These are phyloP conservation scores for Solanum hybrid DNA, from an alignment of 305 asterid species.

Conservation along the genomic window DNA sequence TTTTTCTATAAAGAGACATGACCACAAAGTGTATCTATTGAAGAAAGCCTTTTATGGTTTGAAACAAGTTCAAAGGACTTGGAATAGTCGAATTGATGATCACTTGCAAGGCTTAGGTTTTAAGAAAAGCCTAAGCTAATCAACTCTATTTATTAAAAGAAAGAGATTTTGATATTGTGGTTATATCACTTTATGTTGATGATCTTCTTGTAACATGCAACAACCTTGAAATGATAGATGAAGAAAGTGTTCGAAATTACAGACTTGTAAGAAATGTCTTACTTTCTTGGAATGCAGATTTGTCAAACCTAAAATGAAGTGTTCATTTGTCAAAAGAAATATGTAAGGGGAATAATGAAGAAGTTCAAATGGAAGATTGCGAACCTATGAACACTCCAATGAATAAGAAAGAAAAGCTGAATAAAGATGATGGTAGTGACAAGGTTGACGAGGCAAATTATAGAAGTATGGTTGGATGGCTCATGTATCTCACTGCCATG, in stretches of 20 bases:
- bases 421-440: neutral
- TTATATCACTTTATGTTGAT: neutral
- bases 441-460: neutral
- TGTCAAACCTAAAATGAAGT: neutral
- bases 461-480: neutral
- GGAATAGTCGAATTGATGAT: neutral
- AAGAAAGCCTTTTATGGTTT: neutral
- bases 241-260: neutral
- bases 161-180: neutral
- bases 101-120: neutral
- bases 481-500: neutral
- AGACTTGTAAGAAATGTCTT: neutral
- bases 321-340: neutral
- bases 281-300: neutral
- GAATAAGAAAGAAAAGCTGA: neutral
- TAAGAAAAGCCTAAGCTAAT: neutral
- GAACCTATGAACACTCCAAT: neutral
- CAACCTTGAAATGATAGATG: neutral
- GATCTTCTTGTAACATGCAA: neutral
- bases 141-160: neutral
- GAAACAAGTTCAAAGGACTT: neutral
- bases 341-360: neutral
- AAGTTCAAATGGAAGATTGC: neutral
- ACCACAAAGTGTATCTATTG: neutral
- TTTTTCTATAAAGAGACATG: neutral